Percentiles rank a stretch among this genome's conserved stretches.
Evolutionary conservation across 164 flowering plant genomes (phyloP).

Genomic region (Echeveria elegans): DNA sequence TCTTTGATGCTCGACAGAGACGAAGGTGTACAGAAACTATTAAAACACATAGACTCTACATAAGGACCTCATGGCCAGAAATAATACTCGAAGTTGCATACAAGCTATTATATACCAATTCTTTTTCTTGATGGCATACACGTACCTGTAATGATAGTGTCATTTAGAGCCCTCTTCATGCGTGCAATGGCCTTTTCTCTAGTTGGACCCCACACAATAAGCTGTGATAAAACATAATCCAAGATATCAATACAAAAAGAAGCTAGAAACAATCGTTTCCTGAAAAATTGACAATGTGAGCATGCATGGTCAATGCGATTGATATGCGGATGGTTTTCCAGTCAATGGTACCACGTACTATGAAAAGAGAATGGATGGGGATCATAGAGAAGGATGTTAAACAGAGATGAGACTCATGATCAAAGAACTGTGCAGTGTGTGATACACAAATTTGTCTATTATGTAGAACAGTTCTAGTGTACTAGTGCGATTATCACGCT

Average conservation of each 20-base stretch:
- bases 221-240: conserved; percentile 30
- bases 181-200: conserved; percentile 93
- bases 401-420: neutral
- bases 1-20: neutral
- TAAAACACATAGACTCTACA: neutral
- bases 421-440: neutral
- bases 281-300: no score
- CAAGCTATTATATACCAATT: neutral
- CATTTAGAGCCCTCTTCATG: conserved; percentile 95
- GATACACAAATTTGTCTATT: neutral
- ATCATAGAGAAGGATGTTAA: neutral
- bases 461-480: neutral
- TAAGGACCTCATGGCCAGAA: neutral
- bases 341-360: neutral
- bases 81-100: neutral
- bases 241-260: neutral
- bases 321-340: neutral
- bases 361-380: no score
- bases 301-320: neutral
- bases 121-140: no score
- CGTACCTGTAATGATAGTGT: conserved; percentile 78
- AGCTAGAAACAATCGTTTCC: no score
- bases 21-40: neutral
- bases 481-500: neutral
- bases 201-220: conserved; percentile 97